Evolutionary conservation across 2,329 filamentous ascomycete species (phyloP).

Genomic region (Colletotrichum brevisporum): DNA sequence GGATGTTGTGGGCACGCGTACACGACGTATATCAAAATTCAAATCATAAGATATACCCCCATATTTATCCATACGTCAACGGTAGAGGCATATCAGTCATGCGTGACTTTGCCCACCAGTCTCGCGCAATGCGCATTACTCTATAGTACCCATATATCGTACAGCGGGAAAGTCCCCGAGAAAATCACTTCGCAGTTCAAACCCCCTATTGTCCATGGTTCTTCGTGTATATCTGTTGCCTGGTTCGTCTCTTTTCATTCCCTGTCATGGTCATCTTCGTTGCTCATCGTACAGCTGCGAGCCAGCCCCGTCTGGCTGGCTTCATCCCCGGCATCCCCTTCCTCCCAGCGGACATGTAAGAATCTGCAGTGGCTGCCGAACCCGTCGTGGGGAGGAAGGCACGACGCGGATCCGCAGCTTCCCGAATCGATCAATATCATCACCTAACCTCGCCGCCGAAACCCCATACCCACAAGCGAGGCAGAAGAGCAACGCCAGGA

Average conservation of each 20-base stretch:
- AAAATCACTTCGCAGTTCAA: neutral
- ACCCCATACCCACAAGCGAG: neutral
- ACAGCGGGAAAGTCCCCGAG: no score
- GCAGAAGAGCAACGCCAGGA: neutral
- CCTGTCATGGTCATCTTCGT: conserved; percentile 8
- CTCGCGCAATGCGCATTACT: conserved; percentile 9
- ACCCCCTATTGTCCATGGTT: neutral
- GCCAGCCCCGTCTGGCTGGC: neutral
- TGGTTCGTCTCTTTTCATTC: conserved; percentile 8
- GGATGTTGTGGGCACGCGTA: neutral
- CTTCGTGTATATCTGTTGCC: conserved; percentile 1
- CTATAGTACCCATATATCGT: neutral
- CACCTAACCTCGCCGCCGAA: no score
- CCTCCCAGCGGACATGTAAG: no score
- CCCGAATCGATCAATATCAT: no score
- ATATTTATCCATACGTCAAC: neutral
- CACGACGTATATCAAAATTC: neutral
- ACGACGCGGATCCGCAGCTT: no score
- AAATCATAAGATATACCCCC: neutral
- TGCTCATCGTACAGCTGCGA: conserved; percentile 1
- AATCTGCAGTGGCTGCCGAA: no score
- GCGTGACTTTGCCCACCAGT: neutral
- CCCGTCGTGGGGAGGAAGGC: no score
- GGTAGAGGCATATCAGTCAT: neutral
- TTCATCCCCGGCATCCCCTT: no score